A percentile compares a stretch with the other conserved stretches of the same genome.
Conservation (phyloP, 1,139 yeast species). For the Hansenula sp. region DNA sequence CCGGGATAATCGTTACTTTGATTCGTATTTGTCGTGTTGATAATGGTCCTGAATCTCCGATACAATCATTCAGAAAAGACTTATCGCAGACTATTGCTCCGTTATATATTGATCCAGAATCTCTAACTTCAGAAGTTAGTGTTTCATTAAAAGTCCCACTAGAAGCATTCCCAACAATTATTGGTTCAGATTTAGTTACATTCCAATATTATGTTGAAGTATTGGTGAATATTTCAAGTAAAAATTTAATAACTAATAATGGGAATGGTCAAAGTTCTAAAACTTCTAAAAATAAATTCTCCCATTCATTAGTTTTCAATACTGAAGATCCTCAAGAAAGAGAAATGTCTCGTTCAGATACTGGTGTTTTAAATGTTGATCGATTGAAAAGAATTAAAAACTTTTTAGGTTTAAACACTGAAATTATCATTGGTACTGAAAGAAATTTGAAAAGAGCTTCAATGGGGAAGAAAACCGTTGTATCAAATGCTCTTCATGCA, state of each 20-base stretch:
- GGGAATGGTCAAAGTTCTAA: constrained; percentile 16
- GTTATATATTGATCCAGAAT: constrained; percentile 68
- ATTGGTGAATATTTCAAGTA: constrained; percentile 61
- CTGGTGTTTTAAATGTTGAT: constrained; percentile 71
- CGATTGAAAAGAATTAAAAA: constrained; percentile 68
- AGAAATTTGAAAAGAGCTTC: constrained; percentile 10
- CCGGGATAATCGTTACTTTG: constrained; percentile 75
- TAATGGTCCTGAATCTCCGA: constrained; percentile 56
- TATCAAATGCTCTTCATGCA: background rate
- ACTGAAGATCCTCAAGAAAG: constrained; percentile 27
- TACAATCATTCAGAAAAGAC: constrained; percentile 83
- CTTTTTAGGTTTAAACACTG: constrained; percentile 74
- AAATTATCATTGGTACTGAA: constrained; percentile 71
- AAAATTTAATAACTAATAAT: constrained; percentile 28
- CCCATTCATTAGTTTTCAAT: constrained; percentile 37
- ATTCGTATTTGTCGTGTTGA: constrained; percentile 79
- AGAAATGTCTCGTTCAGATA: constrained; percentile 20
- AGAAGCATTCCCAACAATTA: constrained; percentile 82
- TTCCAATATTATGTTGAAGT: constrained; percentile 87
- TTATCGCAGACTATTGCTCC: constrained; percentile 76
- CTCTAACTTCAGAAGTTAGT: constrained; percentile 53
- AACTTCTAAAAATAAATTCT: constrained; percentile 21
- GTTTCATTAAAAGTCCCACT: constrained; percentile 73
- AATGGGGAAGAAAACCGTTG: constrained; percentile 9
- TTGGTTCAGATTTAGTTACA: constrained; percentile 67